Evolutionary conservation across 2,329 filamentous ascomycete genomes (phyloP).

Genomic region (Cladobotryum mycophilum): DNA sequence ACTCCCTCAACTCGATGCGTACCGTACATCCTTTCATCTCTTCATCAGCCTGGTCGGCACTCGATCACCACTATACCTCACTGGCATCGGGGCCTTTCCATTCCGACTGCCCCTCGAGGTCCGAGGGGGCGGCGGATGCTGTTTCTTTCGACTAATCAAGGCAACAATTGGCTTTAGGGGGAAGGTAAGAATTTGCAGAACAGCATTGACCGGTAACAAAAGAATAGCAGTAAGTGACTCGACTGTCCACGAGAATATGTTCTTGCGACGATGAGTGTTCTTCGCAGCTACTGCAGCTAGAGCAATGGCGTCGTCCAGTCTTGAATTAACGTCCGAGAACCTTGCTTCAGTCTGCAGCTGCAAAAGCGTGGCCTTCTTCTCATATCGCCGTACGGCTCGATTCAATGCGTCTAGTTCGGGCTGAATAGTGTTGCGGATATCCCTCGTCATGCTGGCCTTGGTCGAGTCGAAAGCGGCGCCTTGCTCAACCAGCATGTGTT

Average conservation of each 20-base stretch:
- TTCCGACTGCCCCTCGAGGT: conserved; percentile 4
- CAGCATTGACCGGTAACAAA: conserved; percentile 37
- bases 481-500: conserved; percentile 17
- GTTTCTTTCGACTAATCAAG: conserved; percentile 9
- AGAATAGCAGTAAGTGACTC: conserved; percentile 30
- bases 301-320: conserved; percentile 70
- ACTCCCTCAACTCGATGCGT: background rate
- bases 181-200: conserved; percentile 35
- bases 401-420: conserved; percentile 84
- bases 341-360: conserved; percentile 70
- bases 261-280: conserved; percentile 34
- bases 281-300: conserved; percentile 71
- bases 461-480: conserved; percentile 26
- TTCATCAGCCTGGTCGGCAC: conserved; percentile 13
- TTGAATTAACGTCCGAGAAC: conserved; percentile 63
- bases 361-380: conserved; percentile 76
- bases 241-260: conserved; percentile 31
- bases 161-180: conserved; percentile 29
- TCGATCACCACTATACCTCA: conserved; percentile 12
- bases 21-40: conserved; percentile 2
- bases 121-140: background rate
- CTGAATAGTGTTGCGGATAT: conserved; percentile 61
- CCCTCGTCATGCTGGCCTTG: conserved; percentile 40
- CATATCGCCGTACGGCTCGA: conserved; percentile 81
- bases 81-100: conserved; percentile 7